phyloP scores from a whole-genome alignment of 805 yeast species.

The Metschnikowia peoriensis region DNA sequence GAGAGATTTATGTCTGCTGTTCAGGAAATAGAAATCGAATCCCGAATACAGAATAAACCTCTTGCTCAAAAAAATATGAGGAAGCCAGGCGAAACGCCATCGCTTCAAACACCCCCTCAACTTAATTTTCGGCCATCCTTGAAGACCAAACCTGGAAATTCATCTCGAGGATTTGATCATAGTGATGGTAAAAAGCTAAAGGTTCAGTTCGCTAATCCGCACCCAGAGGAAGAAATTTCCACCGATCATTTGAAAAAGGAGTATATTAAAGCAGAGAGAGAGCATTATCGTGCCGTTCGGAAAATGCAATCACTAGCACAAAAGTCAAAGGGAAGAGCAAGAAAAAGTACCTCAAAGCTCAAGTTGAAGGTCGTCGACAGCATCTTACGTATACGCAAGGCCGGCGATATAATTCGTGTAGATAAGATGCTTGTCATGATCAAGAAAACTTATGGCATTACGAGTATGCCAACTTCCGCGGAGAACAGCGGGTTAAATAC shows the following conservation, averaged over 20 bases:
- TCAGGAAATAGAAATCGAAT: no score
- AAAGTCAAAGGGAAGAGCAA: constrained; percentile 22
- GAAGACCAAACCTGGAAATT: neutral
- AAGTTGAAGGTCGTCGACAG: constrained; percentile 20
- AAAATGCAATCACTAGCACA: constrained; percentile 25
- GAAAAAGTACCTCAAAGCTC: constrained; percentile 17
- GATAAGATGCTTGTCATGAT: constrained; percentile 71
- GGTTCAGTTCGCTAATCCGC: constrained; percentile 22
- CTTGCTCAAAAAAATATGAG: no score
- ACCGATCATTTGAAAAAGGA: constrained; percentile 9
- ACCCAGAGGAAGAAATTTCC: constrained; percentile 21
- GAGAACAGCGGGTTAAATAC: constrained; percentile 55
- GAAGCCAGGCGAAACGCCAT: no score
- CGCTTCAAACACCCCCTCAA: neutral
- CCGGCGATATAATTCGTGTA: constrained; percentile 63
- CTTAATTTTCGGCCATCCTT: neutral
- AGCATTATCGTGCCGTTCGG: constrained; percentile 17
- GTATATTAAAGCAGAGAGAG: constrained; percentile 16
- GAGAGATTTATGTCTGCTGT: no score
- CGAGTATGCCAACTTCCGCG: constrained; percentile 26
- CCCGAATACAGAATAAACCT: no score
- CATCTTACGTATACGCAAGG: constrained; percentile 21
- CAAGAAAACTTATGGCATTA: constrained; percentile 36
- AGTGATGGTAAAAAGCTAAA: neutral
- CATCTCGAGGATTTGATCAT: neutral